Base-by-base conservation (phyloP, 2,329 filamentous ascomycete genomes). In the Rhinocladiella mackenziei region DNA sequence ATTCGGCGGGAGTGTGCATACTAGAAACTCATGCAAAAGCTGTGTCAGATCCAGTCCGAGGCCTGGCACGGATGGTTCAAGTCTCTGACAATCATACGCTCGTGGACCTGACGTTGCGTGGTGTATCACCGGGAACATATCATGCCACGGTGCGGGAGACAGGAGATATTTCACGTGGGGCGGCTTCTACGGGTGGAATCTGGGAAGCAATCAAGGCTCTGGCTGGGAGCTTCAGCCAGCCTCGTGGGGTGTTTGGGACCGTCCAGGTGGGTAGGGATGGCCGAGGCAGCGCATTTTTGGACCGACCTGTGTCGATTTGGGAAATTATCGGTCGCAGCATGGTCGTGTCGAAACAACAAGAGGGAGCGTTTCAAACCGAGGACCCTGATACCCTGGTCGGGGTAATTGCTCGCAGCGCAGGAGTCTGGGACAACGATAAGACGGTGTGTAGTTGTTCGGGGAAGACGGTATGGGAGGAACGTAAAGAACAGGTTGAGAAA, bases 371-470 rank as follows among this genome's bases (percentile, higher is more conserved):
- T 60, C 68, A 83, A 56, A 74, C 75, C 58, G 89, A 95, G 56
- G 86, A 95, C 61, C 76, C 81, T 43, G 80, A 94, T 63, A 95
- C 89, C 14, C 72, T 96, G 38, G 86, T 95, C 2, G 92, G 92
- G 6, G 89, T 98, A 39, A 87, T 98, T 68, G 92, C 92, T 36
- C 76, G 92, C 62, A 96, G 89, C 65, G 91, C 92, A 11, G 92
- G 92, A n/a, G 84, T 95, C 50, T 98, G 92, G 92, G 91, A 96
- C 65, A 95, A 98, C 59, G 88, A 96, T 64, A 98, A 97, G 76
- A 95, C 86, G 33, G 91, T 98, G 4, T 98, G 92, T 65, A 95
- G 89, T 35, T 98, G 92, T 67, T 94, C 89, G 26, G 92, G 92
- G 3, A 97, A 97, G 79, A 97, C 89, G 44, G 79, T 98, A 8